Evolutionary conservation across 192 early-diverging fungal species (phyloP).

Genomic region (Phlyctochytrium arcticum): DNA sequence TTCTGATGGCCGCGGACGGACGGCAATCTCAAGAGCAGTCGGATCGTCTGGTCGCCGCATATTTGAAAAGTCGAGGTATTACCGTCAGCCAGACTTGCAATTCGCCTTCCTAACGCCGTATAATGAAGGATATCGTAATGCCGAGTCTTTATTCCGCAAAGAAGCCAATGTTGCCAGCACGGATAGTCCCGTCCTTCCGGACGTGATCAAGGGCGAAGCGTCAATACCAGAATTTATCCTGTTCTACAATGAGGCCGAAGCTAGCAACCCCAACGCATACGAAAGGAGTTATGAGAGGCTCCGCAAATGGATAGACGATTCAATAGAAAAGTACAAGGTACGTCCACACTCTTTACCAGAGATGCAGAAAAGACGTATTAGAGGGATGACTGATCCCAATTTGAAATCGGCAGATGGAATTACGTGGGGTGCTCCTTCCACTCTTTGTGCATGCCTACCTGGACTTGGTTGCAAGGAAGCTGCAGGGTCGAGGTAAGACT

Average conservation of each 20-base stretch:
- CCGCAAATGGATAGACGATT: constrained; percentile 86
- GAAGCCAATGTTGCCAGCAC: constrained; percentile 17
- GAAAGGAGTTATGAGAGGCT: constrained; percentile 73
- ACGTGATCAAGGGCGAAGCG: constrained; percentile 43
- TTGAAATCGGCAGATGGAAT: constrained; percentile 80
- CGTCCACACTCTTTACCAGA: no score
- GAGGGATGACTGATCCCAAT: no score
- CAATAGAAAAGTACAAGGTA: constrained; percentile 90
- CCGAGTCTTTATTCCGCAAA: constrained; percentile 20
- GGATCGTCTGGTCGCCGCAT: constrained; percentile 27
- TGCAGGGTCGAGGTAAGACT: constrained; percentile 42
- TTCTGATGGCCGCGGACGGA: background rate
- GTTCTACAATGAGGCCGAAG: constrained; percentile 66
- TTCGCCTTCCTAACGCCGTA: no score
- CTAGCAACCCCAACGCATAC: constrained; percentile 79
- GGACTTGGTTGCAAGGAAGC: constrained; percentile 67
- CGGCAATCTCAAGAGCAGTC: background rate
- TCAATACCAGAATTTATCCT: constrained; percentile 61
- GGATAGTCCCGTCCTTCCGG: background rate
- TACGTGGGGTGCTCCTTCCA: constrained; percentile 79
- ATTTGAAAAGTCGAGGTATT: constrained; percentile 23
- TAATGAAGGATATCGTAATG: constrained; percentile 26
- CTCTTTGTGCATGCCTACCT: constrained; percentile 90
- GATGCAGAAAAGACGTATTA: constrained; percentile 7
- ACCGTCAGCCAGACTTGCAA: no score